Percentiles rank a stretch among this genome's conserved stretches.
Evolutionary conservation across 805 yeast genomes (phyloP).

Genomic region (Saccharomycopsis sp.): DNA sequence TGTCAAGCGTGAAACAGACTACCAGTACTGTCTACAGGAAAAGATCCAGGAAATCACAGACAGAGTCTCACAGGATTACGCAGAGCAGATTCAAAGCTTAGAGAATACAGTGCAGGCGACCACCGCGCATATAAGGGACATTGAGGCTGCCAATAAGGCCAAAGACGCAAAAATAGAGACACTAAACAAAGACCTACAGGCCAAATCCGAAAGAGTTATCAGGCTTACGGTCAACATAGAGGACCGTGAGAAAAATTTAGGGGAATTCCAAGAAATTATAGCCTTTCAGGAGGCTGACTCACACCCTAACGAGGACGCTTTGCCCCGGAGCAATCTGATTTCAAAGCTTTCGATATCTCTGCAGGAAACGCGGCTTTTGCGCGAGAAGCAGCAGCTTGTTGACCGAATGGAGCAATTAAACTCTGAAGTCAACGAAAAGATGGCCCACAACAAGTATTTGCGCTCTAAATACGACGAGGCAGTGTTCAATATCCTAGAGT

Average conservation of each 20-base stretch:
- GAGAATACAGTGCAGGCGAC: not conserved
- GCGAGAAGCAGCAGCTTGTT: conserved; percentile 1
- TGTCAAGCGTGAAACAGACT: conserved; percentile 8
- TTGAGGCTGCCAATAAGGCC: not conserved
- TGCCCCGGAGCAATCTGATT: no score
- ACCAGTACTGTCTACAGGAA: not conserved
- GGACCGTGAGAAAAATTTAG: not conserved
- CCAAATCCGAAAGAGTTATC: not conserved
- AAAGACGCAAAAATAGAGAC: not conserved
- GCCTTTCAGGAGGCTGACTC: not conserved
- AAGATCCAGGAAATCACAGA: not conserved
- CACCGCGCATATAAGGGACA: not conserved
- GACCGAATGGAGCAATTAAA: conserved; percentile 15
- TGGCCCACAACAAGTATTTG: conserved; percentile 3
- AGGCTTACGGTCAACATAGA: not conserved
- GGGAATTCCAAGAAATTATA: not conserved
- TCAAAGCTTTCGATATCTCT: no score
- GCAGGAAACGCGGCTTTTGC: not conserved
- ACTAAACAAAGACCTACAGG: not conserved
- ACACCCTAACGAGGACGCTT: not conserved
- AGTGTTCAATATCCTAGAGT: conserved; percentile 12
- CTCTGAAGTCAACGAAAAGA: conserved; percentile 15
- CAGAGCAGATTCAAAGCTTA: not conserved
- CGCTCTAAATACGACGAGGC: conserved; percentile 15
- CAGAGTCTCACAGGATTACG: not conserved